Conservation (phyloP, 495 filamentous ascomycete species). For the Aspergillus avenaceus region DNA sequence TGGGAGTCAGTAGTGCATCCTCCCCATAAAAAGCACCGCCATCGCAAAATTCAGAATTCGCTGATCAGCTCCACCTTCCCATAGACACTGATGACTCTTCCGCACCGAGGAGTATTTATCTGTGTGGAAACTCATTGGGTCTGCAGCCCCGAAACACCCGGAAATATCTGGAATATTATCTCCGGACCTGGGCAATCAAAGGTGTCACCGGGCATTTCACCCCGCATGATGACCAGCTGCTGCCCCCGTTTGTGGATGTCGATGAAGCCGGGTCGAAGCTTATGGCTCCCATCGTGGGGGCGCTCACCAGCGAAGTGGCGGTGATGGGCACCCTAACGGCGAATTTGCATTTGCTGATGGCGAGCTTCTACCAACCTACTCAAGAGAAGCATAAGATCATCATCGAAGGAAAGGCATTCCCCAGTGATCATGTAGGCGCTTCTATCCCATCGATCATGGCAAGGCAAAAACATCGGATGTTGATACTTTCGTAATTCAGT, state of each 20-base stretch:
- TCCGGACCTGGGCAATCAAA: constrained; percentile 84
- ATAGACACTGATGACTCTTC: constrained; percentile 32
- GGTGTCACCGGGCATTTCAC: constrained; percentile 94
- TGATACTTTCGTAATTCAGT: constrained; percentile 48
- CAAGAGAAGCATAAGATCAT: constrained; percentile 81
- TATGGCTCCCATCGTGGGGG: constrained; percentile 86
- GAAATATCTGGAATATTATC: constrained; percentile 69
- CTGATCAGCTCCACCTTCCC: constrained; percentile 5
- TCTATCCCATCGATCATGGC: background rate
- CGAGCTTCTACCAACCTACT: constrained; percentile 82
- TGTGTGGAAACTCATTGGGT: constrained; percentile 96
- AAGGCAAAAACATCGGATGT: background rate
- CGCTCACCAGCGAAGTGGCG: constrained; percentile 71
- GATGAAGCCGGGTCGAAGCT: constrained; percentile 66
- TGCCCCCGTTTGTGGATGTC: constrained; percentile 77
- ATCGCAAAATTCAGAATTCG: background rate
- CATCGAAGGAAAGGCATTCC: constrained; percentile 90
- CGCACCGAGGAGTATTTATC: constrained; percentile 63
- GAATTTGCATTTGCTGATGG: constrained; percentile 88
- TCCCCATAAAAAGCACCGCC: background rate
- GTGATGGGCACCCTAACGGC: constrained; percentile 92
- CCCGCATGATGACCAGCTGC: constrained; percentile 66
- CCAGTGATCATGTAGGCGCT: constrained; percentile 78
- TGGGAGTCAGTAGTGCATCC: constrained; percentile 34
- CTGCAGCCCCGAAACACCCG: constrained; percentile 75